Evolutionary conservation across 495 filamentous ascomycete species (phyloP), one percentile per base, ranked within the genome.

Genomic region (Thermochaetoides thermophila): DNA sequence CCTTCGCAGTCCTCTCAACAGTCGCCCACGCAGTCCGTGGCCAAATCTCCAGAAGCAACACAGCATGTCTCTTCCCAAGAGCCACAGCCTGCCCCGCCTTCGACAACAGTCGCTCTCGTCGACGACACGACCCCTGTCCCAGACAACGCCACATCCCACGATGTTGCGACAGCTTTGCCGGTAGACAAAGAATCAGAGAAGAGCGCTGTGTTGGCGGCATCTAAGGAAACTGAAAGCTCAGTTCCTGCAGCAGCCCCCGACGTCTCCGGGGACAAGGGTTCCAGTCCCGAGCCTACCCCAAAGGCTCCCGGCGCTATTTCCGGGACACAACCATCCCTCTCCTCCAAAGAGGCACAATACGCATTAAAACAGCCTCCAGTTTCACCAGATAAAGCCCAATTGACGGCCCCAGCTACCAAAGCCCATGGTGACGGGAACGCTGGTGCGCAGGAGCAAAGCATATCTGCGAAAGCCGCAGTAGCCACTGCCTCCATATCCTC

Each of bases 31-130:
- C 31, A 40, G 10, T 31, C 5, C 5, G 17, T 18, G 10, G 27
- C 35, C n/a, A 19, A 29, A 10, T 24, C 9, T 3, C 27, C 27
- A 28, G 27, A 43, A 7, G 39, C 43, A 17, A 38, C 32, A 1
- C 46, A 39, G 4, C 30, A 34, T 6, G 26, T 8, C 31, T 28
- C 24, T n/a, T 31, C 34, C 16, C 33, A 12, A 10, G 13, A 22
- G 26, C 13, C 20, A 11, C 30, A 23, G n/a, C 18, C 25, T 34
- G 37, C 37, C 31, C 24, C 31, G 18, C 18, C 23, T 4, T 11
- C 29, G 5, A 14, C 11, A 17, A 16, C 36, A 9, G 18, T 17
- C 29, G 23, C 28, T 7, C 14, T 28, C 17, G 6, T 12, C 34
- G 34, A 31, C 17, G 18, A n/a, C 11, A 3, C 8, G 11, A 0